Base-by-base conservation (phyloP, 352 stramenopile species). In the Pythium chondricola region DNA sequence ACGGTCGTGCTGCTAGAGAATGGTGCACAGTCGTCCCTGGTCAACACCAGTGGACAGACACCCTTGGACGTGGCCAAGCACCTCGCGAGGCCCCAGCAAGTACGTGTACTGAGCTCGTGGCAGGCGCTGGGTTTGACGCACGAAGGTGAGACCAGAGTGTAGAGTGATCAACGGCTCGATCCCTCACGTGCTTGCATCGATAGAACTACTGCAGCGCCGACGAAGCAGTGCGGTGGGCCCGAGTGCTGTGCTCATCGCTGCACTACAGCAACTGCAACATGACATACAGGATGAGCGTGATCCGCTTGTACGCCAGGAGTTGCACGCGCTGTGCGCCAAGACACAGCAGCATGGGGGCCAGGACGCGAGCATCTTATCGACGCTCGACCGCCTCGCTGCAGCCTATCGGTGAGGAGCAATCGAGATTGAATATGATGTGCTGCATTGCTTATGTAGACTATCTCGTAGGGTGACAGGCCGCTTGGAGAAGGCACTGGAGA, bases 281-380 rank as follows among this genome's bases (percentile, higher is more conserved):
- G 48, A 64, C 18, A 47, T 79, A 9, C 22, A 43, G 9, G 53
- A 67, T 22, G 71, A 87, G 49, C 17, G 25, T 4, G 54, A 83
- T n/a, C 1, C 47, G 0, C 21, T 47, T 7, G 49, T 84, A 20
- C 65, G 64, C 2, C 53, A 71, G 6, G 69, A 89, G 43, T 56
- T 87, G 1, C 70, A 84, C 22, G 71, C 73, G 4, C 63, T 85
- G 1, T 47, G 72, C 22, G 69, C 67, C 17, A 89, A 89, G 48
- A 54, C 54, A 1, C 52, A 66, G 11, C 41, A 52, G 10, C 69
- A 76, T 30, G 74, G 73, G 2, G 52, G 62, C 52, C 74, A 20
- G 51, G 66, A 49, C 64, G 62, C 65, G 42, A 63, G 43, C 33
- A 70, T 78, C 25, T 56, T 89, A 7, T 40, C 48, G 13, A 71